Evolutionary conservation across 2,329 filamentous ascomycete species (phyloP).

Genomic region (Colletotrichum sp.): DNA sequence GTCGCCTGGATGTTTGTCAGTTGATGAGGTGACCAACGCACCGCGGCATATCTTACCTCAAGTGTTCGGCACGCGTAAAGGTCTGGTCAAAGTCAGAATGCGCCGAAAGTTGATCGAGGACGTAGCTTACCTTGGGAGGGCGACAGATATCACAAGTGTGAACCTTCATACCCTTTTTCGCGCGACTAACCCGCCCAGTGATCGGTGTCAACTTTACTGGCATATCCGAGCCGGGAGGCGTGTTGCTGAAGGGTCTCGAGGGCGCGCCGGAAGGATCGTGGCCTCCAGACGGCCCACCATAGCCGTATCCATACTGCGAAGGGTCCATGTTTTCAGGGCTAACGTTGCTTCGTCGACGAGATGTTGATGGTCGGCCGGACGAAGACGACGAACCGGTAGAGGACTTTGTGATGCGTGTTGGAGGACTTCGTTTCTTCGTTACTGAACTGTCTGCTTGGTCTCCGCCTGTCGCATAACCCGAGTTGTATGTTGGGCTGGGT

Average conservation of each 20-base stretch:
- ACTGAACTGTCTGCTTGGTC: slow-evolving; percentile 35
- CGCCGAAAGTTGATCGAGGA: neutral
- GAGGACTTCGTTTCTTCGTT: slow-evolving; percentile 40
- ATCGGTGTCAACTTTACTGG: slow-evolving; percentile 61
- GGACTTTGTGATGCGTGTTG: slow-evolving; percentile 34
- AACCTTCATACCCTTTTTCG: slow-evolving; percentile 64
- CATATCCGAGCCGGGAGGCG: slow-evolving; percentile 35
- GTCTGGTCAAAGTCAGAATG: slow-evolving; percentile 44
- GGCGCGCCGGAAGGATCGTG: slow-evolving; percentile 30
- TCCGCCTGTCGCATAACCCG: slow-evolving; percentile 44
- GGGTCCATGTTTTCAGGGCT: slow-evolving; percentile 57
- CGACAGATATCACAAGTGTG: slow-evolving; percentile 59
- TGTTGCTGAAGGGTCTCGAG: slow-evolving; percentile 46
- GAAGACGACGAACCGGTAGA: slow-evolving; percentile 29
- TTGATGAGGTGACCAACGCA: neutral
- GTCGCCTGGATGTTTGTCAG: slow-evolving; percentile 49
- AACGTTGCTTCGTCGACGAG: slow-evolving; percentile 48
- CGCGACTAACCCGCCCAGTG: slow-evolving; percentile 60
- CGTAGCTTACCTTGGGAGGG: slow-evolving; percentile 51
- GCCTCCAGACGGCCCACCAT: slow-evolving; percentile 26
- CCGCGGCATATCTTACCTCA: slow-evolving; percentile 48
- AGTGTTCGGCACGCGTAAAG: slow-evolving; percentile 67
- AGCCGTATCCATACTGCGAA: slow-evolving; percentile 25
- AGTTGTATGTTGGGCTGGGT: slow-evolving; percentile 36
- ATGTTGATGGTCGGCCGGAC: slow-evolving; percentile 2